Conservation (phyloP, 2,329 filamentous ascomycete genomes). For the Sordariomycetes sp. region DNA sequence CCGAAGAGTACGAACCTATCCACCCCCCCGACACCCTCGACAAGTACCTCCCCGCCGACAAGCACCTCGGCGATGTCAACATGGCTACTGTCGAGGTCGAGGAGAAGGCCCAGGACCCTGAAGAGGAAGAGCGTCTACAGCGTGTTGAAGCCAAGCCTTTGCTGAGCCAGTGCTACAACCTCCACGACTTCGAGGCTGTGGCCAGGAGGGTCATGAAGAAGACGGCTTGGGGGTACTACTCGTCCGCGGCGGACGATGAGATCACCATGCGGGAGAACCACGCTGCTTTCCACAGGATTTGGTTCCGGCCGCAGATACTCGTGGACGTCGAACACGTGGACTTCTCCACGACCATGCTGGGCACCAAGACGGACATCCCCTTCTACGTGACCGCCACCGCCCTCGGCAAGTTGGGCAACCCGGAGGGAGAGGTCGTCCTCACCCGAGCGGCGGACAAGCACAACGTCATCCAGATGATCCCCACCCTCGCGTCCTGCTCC, state of each 20-base stretch:
- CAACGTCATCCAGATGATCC: constrained; percentile 96
- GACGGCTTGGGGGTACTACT: constrained; percentile 96
- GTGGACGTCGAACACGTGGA: constrained; percentile 85
- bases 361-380: constrained; percentile 71
- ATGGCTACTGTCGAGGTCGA: constrained; percentile 72
- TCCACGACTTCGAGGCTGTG: constrained; percentile 93
- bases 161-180: constrained; percentile 82
- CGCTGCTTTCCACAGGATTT: constrained; percentile 88
- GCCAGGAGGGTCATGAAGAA: constrained; percentile 90
- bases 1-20: constrained; percentile 85
- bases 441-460: constrained; percentile 78
- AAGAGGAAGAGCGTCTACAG: constrained; percentile 58
- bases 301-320: constrained; percentile 87
- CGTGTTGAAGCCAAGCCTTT: constrained; percentile 67
- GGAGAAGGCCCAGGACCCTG: constrained; percentile 56
- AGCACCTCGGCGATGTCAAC: constrained; percentile 84
- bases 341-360: constrained; percentile 87
- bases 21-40: constrained; percentile 79
- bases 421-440: constrained; percentile 86
- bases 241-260: constrained; percentile 61
- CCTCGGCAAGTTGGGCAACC: constrained; percentile 86
- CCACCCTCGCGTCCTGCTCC: constrained; percentile 89
- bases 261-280: constrained; percentile 89
- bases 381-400: constrained; percentile 97
- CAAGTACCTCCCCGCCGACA: constrained; percentile 73